Evolutionary conservation across 2,329 filamentous ascomycete genomes (phyloP).

Genomic region (Emericellopsis cladophorae): DNA sequence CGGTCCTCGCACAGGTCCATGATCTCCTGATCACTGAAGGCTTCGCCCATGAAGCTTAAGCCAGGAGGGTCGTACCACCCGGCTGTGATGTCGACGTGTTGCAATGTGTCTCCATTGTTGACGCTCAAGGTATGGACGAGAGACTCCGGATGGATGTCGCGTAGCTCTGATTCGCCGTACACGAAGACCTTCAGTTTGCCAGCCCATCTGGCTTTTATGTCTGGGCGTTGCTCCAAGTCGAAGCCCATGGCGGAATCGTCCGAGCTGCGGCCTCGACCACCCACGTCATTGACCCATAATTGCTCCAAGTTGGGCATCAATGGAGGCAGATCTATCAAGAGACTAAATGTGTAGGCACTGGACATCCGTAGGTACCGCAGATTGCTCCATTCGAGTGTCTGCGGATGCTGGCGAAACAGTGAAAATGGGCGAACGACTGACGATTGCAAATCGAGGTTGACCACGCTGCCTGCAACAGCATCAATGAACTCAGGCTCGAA

Average conservation of each 20-base stretch:
- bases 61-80: not conserved
- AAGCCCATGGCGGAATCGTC: no score
- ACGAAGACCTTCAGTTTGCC: slow-evolving; percentile 14
- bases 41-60: slow-evolving; percentile 10
- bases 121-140: slow-evolving; percentile 7
- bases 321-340: slow-evolving; percentile 7
- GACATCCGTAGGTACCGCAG: not conserved
- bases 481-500: not conserved
- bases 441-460: no score
- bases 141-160: slow-evolving; percentile 10
- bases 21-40: not conserved
- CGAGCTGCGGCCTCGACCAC: slow-evolving; percentile 10
- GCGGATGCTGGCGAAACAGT: no score
- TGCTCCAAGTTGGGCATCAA: slow-evolving; percentile 18
- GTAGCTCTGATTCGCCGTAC: slow-evolving; percentile 5
- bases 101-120: slow-evolving; percentile 11
- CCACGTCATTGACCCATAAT: slow-evolving; percentile 13
- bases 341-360: not conserved
- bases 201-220: no score
- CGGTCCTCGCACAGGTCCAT: not conserved
- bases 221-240: no score
- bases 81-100: slow-evolving; percentile 14
- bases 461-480: no score
- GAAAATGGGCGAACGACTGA: no score
- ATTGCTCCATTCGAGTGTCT: not conserved